Percentiles rank a stretch among this genome's conserved stretches.
phyloP scores from a whole-genome alignment of 768 basidiomycete genomes.

The Agrocybe chaxingu region DNA sequence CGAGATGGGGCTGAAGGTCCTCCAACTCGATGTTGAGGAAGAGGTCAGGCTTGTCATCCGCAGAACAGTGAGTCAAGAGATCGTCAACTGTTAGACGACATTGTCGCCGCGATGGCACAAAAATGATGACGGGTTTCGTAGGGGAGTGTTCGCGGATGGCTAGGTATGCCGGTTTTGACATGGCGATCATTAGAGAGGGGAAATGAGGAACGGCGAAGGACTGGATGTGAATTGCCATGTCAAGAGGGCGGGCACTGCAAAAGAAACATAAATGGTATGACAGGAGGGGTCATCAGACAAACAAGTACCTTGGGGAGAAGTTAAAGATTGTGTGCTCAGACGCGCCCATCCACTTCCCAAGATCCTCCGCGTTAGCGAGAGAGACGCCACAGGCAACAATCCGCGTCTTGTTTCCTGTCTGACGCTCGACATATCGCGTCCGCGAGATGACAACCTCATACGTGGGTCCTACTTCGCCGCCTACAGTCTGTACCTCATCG shows the following conservation, averaged over 20 bases:
- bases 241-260: constrained; percentile 85
- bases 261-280: constrained; percentile 3
- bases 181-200: constrained; percentile 97
- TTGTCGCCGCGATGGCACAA: constrained; percentile 91
- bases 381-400: constrained; percentile 96
- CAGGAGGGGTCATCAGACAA: not conserved
- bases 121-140: constrained; percentile 84
- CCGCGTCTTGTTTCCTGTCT: constrained; percentile 89
- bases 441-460: constrained; percentile 96
- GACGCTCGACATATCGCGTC: constrained; percentile 94
- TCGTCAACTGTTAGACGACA: constrained; percentile 94
- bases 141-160: constrained; percentile 86
- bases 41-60: constrained; percentile 78
- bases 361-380: constrained; percentile 90
- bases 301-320: constrained; percentile 80
- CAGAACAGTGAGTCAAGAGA: constrained; percentile 81
- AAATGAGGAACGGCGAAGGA: constrained; percentile 97
- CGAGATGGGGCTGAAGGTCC: constrained; percentile 85
- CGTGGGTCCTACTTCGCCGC: constrained; percentile 92
- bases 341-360: constrained; percentile 98
- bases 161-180: constrained; percentile 98
- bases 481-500: constrained; percentile 93
- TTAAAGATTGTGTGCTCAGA: constrained; percentile 96
- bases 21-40: constrained; percentile 87
- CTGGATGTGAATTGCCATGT: constrained; percentile 97